A percentile compares a stretch with the other conserved stretches of the same genome.
phyloP scores from a whole-genome alignment of 148 eudicot species.

The Arctostaphylos glauca region DNA sequence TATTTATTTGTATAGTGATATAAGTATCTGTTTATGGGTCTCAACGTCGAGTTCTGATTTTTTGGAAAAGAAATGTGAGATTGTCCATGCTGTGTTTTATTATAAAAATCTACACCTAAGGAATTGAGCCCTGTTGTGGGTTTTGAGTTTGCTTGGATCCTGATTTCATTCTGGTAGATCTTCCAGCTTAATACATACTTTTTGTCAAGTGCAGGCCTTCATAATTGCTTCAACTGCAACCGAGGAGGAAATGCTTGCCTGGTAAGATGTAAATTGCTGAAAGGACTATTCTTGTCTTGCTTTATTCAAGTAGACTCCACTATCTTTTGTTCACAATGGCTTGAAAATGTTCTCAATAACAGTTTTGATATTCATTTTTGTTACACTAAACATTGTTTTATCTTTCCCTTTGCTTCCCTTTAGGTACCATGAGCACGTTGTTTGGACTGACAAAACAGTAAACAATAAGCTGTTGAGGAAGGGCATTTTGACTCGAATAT shows the following conservation, averaged over 20 bases:
- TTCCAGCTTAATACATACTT: constrained; percentile 11
- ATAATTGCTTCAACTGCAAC: constrained; percentile 95
- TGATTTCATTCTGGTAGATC: constrained; percentile 11
- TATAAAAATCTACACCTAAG: neutral
- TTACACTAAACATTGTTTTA: neutral
- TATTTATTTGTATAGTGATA: too few species aligned
- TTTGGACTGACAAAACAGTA: constrained; percentile 79
- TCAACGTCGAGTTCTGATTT: neutral
- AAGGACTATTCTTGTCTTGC: neutral
- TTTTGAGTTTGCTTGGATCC: neutral
- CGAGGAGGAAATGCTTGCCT: constrained; percentile 81
- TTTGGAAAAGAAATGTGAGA: neutral
- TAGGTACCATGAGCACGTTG: constrained; percentile 92
- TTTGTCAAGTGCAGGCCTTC: constrained; percentile 61
- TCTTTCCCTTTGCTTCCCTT: neutral
- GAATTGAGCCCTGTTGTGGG: neutral
- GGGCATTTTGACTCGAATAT: constrained; percentile 81
- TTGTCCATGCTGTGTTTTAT: neutral
- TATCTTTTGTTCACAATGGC: neutral
- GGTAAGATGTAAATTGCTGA: constrained; percentile 37
- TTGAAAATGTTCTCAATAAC: neutral
- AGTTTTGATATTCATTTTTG: neutral
- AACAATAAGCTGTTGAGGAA: constrained; percentile 77
- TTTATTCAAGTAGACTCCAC: neutral
- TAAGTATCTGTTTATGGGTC: neutral